Conservation (phyloP, 1,139 yeast genomes). For the Suhomyces coccinellae region DNA sequence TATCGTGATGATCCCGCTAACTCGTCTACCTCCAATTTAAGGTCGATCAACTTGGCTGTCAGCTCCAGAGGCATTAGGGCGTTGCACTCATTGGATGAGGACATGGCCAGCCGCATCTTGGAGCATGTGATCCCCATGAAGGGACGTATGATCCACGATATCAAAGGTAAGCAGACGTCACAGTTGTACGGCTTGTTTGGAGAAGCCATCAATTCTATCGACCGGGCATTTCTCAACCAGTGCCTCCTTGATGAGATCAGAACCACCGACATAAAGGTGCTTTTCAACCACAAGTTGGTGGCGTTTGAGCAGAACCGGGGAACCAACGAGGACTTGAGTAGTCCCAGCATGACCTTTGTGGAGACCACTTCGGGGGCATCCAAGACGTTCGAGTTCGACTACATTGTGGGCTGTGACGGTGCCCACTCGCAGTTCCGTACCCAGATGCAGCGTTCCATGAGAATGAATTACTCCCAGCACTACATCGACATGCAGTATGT, state of each 20-base stretch:
- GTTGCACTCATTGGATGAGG: slow-evolving; percentile 58
- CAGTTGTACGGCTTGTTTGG: slow-evolving; percentile 84
- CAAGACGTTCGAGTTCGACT: slow-evolving; percentile 45
- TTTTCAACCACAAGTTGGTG: slow-evolving; percentile 60
- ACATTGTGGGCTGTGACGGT: slow-evolving; percentile 84
- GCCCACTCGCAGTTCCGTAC: slow-evolving; percentile 74
- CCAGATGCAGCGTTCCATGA: slow-evolving; percentile 62
- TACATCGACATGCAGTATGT: slow-evolving; percentile 84
- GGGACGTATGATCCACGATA: slow-evolving; percentile 87
- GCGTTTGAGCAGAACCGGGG: slow-evolving; percentile 26
- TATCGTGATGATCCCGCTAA: slow-evolving; percentile 44
- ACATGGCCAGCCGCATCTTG: slow-evolving; percentile 56
- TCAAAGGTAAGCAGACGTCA: slow-evolving; percentile 60
- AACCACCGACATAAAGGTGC: slow-evolving; percentile 41
- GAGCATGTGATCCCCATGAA: slow-evolving; percentile 75
- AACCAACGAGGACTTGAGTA: slow-evolving; percentile 11
- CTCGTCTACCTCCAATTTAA: slow-evolving; percentile 35
- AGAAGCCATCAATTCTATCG: slow-evolving; percentile 83
- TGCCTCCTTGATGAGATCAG: slow-evolving; percentile 64
- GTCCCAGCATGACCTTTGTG: slow-evolving; percentile 29
- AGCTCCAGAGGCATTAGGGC: slow-evolving; percentile 81
- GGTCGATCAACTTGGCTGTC: slow-evolving; percentile 86
- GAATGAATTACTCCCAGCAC: slow-evolving; percentile 74
- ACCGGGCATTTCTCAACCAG: slow-evolving; percentile 68
- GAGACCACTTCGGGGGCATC: slow-evolving; percentile 16